phyloP scores from a whole-genome alignment of 2,329 filamentous ascomycete species.

The Fusarium annulatum region DNA sequence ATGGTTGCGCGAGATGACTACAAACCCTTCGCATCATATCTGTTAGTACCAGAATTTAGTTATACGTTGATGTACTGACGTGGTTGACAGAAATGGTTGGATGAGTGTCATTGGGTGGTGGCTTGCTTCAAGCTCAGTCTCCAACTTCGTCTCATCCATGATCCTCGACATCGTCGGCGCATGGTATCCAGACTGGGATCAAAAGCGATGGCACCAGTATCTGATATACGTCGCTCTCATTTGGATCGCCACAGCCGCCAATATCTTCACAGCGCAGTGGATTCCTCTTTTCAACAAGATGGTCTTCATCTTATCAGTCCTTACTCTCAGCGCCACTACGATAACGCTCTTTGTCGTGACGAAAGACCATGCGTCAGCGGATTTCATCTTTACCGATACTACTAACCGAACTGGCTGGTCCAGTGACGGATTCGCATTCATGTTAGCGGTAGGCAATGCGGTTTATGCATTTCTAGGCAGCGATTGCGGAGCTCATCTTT shows the following conservation, averaged over 20 bases:
- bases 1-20: constrained; percentile 39
- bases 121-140: constrained; percentile 36
- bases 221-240: constrained; percentile 74
- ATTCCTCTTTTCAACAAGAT: constrained; percentile 33
- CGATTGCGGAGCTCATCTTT: constrained; percentile 40
- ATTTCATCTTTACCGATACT: constrained; percentile 28
- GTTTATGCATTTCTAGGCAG: constrained; percentile 38
- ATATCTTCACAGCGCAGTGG: constrained; percentile 62
- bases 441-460: constrained; percentile 22
- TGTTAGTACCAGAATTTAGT: neutral
- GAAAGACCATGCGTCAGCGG: constrained; percentile 2
- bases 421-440: constrained; percentile 30
- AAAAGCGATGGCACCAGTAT: constrained; percentile 74
- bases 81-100: constrained; percentile 15
- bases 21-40: constrained; percentile 42
- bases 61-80: accelerated
- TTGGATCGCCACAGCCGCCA: constrained; percentile 67
- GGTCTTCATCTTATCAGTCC: constrained; percentile 17
- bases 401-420: constrained; percentile 26
- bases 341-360: constrained; percentile 25
- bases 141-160: constrained; percentile 39
- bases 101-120: constrained; percentile 40
- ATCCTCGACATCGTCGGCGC: constrained; percentile 31
- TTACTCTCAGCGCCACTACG: constrained; percentile 16
- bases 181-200: constrained; percentile 61